Conservation (phyloP, 371 early-diverging fungal genomes). For the Mortierella sp. region DNA sequence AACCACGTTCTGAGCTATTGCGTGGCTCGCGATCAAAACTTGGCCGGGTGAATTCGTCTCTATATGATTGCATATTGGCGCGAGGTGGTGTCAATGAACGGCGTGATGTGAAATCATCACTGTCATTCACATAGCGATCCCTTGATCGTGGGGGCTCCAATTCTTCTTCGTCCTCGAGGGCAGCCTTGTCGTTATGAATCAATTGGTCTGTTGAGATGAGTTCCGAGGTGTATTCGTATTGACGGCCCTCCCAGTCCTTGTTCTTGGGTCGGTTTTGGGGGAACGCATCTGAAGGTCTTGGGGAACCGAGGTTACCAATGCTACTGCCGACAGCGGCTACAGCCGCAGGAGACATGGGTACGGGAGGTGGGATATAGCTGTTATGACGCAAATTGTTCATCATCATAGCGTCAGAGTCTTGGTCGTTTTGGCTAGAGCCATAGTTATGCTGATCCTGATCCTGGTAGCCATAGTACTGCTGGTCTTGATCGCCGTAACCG, state of each 20-base stretch:
- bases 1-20: conserved; percentile 40
- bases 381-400: conserved; percentile 38
- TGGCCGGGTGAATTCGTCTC: conserved; percentile 44
- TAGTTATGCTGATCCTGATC: conserved; percentile 22
- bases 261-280: conserved; percentile 37
- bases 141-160: conserved; percentile 47
- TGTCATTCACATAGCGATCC: conserved; percentile 39
- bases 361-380: conserved; percentile 43
- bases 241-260: conserved; percentile 33
- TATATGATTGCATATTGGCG: conserved; percentile 47
- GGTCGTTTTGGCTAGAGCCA: conserved; percentile 45
- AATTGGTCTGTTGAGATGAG: conserved; percentile 30
- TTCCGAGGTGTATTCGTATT: conserved; percentile 26
- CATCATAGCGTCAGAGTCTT: conserved; percentile 13
- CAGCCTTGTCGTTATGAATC: conserved; percentile 48
- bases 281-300: conserved; percentile 35
- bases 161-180: conserved; percentile 37
- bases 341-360: conserved; percentile 40
- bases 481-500: conserved; percentile 9
- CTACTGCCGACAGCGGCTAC: conserved; percentile 27
- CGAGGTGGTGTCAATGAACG: conserved; percentile 53
- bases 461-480: background rate
- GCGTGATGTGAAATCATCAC: conserved; percentile 35
- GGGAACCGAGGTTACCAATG: conserved; percentile 7
- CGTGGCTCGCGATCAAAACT: conserved; percentile 42